Evolutionary conservation across 73 alveolate species (phyloP).

Genomic region (Blepharisma japonicum): DNA sequence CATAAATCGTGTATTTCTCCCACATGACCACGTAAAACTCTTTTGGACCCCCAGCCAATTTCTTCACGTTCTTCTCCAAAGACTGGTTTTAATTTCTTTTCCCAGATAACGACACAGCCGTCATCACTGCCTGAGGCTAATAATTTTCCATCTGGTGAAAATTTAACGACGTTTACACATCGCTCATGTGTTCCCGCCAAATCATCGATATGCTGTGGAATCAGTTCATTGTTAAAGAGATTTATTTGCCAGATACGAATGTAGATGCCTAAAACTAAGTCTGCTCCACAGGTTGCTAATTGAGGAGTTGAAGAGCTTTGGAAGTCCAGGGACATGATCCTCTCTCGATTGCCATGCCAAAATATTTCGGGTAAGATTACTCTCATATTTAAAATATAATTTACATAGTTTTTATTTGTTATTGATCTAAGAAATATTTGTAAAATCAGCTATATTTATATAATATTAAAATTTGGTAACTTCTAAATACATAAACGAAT

Average conservation of each 20-base stretch:
- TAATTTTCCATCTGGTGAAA: not conserved
- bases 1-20: conserved; percentile 4
- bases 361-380: not conserved
- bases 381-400: not conserved
- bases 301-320: not conserved
- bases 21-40: not conserved
- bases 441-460: too few relatives aligned
- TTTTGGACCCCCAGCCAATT: conserved; percentile 23
- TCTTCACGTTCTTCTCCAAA: conserved; percentile 25
- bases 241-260: conserved; percentile 19
- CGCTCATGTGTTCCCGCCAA: conserved; percentile 31
- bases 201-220: conserved; percentile 13
- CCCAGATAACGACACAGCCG: conserved; percentile 19
- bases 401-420: too few relatives aligned
- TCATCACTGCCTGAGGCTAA: conserved; percentile 26
- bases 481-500: too few relatives aligned
- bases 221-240: not conserved
- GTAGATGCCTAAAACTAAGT: not conserved
- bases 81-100: conserved; percentile 26
- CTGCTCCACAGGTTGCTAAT: not conserved
- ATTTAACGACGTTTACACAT: conserved; percentile 15
- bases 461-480: too few relatives aligned
- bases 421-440: too few relatives aligned
- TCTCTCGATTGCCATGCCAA: conserved; percentile 29
- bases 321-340: conserved; percentile 21